These are phyloP conservation scores for Talaromyces funiculosus DNA, from an alignment of 2,329 filamentous ascomycete genomes.

Conservation along the genomic window DNA sequence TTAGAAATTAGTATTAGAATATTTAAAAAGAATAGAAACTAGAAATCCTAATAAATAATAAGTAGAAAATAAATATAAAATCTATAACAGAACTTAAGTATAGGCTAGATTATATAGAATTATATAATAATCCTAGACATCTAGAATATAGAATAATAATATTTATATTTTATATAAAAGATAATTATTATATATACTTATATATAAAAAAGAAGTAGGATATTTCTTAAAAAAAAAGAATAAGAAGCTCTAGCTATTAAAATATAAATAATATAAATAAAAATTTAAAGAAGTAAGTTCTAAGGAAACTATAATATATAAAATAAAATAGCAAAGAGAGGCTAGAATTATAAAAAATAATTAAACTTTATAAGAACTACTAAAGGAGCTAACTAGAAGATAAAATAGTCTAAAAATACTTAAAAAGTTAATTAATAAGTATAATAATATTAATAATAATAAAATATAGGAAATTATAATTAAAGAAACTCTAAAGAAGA, in stretches of 20 bases:
- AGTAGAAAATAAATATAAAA: not conserved
- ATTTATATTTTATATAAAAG: not conserved
- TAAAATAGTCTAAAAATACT: not conserved
- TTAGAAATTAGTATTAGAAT: not conserved
- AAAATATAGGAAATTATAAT: not conserved
- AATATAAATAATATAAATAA: not conserved
- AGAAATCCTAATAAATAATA: not conserved
- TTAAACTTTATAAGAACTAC: not conserved
- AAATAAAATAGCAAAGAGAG: not conserved
- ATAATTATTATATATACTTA: not conserved
- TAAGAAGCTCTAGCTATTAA: not conserved
- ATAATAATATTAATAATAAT: not conserved
- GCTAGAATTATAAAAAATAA: not conserved
- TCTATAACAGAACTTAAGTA: not conserved
- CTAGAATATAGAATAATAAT: not conserved
- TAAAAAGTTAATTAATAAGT: not conserved
- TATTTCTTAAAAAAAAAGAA: not conserved
- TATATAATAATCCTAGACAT: not conserved
- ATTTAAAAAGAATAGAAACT: not conserved
- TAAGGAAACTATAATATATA: not conserved
- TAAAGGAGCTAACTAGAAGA: not conserved
- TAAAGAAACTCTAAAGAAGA: too few relatives aligned
- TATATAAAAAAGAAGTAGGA: not conserved
- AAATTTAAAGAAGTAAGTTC: too few relatives aligned
- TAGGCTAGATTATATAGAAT: not conserved